phyloP scores from a whole-genome alignment of 345 rosid species.

The Microthlaspi erraticum region DNA sequence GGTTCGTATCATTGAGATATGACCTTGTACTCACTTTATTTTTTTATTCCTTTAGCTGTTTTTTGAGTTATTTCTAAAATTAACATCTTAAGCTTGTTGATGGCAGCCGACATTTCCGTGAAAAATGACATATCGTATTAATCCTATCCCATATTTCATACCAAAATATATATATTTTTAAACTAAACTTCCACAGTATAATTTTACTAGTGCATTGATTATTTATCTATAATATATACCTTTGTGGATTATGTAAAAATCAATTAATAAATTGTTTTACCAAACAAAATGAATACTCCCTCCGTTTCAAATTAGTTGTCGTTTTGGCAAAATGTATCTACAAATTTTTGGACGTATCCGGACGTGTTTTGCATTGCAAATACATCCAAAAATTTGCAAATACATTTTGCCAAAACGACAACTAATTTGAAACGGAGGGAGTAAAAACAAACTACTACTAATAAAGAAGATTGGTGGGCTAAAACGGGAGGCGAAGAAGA shows the following conservation, averaged over 20 bases:
- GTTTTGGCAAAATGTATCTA: no score
- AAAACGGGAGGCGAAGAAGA: slow-evolving; percentile 45
- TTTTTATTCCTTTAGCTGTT: slow-evolving; percentile 4
- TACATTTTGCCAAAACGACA: no score
- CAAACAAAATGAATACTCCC: neutral
- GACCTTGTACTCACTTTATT: slow-evolving; percentile 42
- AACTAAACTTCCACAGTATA: no score
- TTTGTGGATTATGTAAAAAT: neutral
- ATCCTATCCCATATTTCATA: neutral
- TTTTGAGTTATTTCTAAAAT: slow-evolving; percentile 29
- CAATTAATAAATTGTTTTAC: neutral
- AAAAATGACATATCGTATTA: neutral
- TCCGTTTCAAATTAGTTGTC: no score
- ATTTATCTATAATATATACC: neutral
- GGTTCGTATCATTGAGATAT: slow-evolving; percentile 45
- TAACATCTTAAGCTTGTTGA: slow-evolving; percentile 23
- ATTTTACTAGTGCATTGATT: neutral
- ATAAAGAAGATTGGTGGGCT: slow-evolving; percentile 36
- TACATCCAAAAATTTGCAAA: no score
- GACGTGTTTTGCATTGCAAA: no score
- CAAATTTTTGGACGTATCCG: no score
- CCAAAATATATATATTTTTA: neutral
- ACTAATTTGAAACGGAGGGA: no score
- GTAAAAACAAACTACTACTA: neutral
- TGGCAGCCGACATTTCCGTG: slow-evolving; percentile 39